Conservation (phyloP, 1,284 basidiomycete genomes). For the Ustilago bromivora region DNA sequence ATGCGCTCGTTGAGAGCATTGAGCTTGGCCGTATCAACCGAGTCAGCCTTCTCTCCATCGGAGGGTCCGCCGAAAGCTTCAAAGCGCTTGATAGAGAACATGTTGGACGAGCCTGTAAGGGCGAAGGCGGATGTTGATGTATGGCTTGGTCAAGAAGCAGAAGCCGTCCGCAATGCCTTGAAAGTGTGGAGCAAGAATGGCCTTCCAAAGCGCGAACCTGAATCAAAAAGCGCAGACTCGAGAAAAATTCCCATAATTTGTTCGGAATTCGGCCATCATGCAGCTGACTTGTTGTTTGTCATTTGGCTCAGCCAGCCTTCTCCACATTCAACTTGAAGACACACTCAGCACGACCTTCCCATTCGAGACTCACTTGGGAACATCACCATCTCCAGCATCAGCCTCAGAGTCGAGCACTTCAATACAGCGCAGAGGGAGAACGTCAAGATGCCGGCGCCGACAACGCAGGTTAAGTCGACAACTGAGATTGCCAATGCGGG, state of each 20-base stretch:
- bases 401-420: background rate
- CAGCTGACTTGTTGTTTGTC: slow-evolving; percentile 12
- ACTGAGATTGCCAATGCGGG: slow-evolving; percentile 47
- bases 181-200: slow-evolving; percentile 12
- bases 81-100: slow-evolving; percentile 60
- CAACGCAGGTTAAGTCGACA: slow-evolving; percentile 39
- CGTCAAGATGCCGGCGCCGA: slow-evolving; percentile 33
- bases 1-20: slow-evolving; percentile 54
- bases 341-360: slow-evolving; percentile 9
- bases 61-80: slow-evolving; percentile 35
- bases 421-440: background rate
- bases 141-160: background rate
- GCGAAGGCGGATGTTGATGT: background rate
- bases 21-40: slow-evolving; percentile 41
- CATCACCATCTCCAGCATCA: background rate
- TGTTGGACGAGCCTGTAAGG: background rate
- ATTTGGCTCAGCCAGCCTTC: background rate
- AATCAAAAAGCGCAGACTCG: background rate
- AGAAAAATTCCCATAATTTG: slow-evolving; percentile 8
- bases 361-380: background rate
- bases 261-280: slow-evolving; percentile 13
- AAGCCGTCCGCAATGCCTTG: background rate
- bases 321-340: slow-evolving; percentile 1
- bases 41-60: slow-evolving; percentile 9
- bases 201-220: slow-evolving; percentile 8